Evolutionary conservation across 495 filamentous ascomycete species (phyloP), one percentile per base, ranked within the genome.

Genomic region (Acidiella bohemica): DNA sequence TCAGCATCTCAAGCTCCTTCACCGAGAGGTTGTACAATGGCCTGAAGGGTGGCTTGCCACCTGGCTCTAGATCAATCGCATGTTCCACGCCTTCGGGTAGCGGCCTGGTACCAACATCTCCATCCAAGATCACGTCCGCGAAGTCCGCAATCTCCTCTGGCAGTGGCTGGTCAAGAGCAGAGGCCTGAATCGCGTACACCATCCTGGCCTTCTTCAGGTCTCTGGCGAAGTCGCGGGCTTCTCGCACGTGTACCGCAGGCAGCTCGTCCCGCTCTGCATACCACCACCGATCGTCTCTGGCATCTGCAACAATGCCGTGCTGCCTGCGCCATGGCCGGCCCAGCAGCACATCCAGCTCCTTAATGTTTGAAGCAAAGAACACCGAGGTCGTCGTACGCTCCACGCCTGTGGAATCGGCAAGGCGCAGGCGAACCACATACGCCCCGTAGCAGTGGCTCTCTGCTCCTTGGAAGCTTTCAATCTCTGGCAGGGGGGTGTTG

Each of bases 21-120:
- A 21, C 11, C 1, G 32, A 46, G 7, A 53, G 36, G 21, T 25
- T 32, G 25, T 53, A 53, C 16, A 53, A 5, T 11, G 48, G 48
- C 17, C 36, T 13, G 20, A 16, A 46, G n/a, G 42, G 34, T 3
- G 29, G 42, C 28, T 19, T 16, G 10, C 2, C 16, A 4, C 27
- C 21, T 11, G 23, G 23, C 9, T 39, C 17, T 12, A 45, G 23
- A 26, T 35, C 17, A 17, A 45, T 45, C 26, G 23, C 19, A 32
- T 45, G 21, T 13, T 42, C 31, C 4, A 27, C 23, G 19, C 35
- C 22, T 11, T 38, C 23, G 23, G 19, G 35, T 19, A 36, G 30
- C 30, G 30, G 30, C n/a, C n/a, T n/a, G n/a, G n/a, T n/a, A n/a
- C n/a, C n/a, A n/a, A n/a, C n/a, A n/a, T n/a, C n/a, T n/a, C n/a